Conservation (phyloP, 768 basidiomycete species). For the Nidularia pulvinata region DNA sequence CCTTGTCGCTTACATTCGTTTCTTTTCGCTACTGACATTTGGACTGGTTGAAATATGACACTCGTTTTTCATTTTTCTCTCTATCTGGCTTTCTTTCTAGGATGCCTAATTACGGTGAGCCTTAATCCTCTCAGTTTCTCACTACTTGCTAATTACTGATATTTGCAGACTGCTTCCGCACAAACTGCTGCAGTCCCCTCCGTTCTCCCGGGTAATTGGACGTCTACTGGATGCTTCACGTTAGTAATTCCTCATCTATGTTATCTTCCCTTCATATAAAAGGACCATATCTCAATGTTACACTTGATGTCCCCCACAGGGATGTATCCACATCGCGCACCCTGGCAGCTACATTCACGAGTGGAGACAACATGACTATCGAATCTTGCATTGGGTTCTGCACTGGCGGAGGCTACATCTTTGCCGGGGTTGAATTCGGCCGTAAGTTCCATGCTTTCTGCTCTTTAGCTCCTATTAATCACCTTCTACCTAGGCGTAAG, state of each 20-base stretch:
- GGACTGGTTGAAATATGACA: too few species aligned
- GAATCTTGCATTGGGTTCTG: slow-evolving; percentile 41
- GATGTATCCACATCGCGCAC: slow-evolving; percentile 47
- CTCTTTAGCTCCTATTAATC: neutral
- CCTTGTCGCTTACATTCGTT: too few species aligned
- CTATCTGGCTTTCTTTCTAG: too few species aligned
- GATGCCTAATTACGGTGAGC: too few species aligned
- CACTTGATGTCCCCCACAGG: too few species aligned
- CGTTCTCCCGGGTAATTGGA: slow-evolving; percentile 41
- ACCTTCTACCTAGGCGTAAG: neutral
- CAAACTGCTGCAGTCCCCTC: slow-evolving; percentile 19
- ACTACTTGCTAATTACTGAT: too few species aligned
- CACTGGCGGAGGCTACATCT: slow-evolving; percentile 34
- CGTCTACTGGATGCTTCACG: slow-evolving; percentile 52
- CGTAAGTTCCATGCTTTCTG: slow-evolving; percentile 22
- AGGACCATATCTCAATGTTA: neutral
- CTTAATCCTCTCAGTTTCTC: too few species aligned
- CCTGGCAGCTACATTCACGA: slow-evolving; percentile 40
- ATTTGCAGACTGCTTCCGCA: neutral
- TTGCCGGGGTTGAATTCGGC: slow-evolving; percentile 66
- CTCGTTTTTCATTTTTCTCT: too few species aligned
- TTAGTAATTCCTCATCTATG: slow-evolving; percentile 13
- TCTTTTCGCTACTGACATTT: too few species aligned
- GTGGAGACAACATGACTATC: slow-evolving; percentile 53
- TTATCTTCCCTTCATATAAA: neutral